A percentile compares a stretch with the other conserved stretches of the same genome.
These are phyloP conservation scores for Musa itinerans DNA, from an alignment of 176 grass and related monocot species.

Conservation along the genomic window DNA sequence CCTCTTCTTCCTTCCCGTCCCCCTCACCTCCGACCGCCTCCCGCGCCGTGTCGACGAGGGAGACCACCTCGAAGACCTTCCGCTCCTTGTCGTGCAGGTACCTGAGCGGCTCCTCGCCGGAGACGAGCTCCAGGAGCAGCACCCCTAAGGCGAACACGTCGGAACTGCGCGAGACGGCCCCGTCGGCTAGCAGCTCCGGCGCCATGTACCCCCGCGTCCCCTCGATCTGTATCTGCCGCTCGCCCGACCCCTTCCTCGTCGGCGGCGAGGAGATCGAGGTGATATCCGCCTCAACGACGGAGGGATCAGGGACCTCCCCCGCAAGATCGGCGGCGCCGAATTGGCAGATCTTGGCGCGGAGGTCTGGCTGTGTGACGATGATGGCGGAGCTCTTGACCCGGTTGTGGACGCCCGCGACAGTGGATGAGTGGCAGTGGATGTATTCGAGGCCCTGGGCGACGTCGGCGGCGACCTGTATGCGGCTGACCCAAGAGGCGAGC, in stretches of 20 bases:
- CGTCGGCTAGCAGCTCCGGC: constrained; percentile 1
- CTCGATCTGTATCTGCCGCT: constrained; percentile 46
- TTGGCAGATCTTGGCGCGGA: constrained; percentile 5
- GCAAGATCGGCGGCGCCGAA: not conserved
- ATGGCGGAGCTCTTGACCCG: constrained; percentile 28
- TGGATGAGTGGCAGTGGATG: constrained; percentile 27
- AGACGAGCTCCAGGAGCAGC: constrained; percentile 69
- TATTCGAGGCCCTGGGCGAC: constrained; percentile 4
- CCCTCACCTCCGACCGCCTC: constrained; percentile 16
- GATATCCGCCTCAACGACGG: not conserved
- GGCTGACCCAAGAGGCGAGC: constrained; percentile 36
- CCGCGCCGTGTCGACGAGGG: constrained; percentile 43
- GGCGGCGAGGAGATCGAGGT: not conserved
- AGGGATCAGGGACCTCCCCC: not conserved
- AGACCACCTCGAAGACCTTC: constrained; percentile 43
- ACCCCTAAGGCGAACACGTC: constrained; percentile 75
- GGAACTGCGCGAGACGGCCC: constrained; percentile 43
- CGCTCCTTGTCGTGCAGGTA: constrained; percentile 33
- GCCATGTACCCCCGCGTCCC: constrained; percentile 81
- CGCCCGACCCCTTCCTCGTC: constrained; percentile 6
- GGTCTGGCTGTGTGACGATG: constrained; percentile 33
- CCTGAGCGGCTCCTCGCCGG: constrained; percentile 52
- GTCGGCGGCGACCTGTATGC: constrained; percentile 42
- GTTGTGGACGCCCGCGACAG: constrained; percentile 27
- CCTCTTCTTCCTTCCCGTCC: constrained; percentile 28